These are phyloP conservation scores for Aurantiochytrium sp. DNA, from an alignment of 108 stramenopile species.

Conservation along the genomic window DNA sequence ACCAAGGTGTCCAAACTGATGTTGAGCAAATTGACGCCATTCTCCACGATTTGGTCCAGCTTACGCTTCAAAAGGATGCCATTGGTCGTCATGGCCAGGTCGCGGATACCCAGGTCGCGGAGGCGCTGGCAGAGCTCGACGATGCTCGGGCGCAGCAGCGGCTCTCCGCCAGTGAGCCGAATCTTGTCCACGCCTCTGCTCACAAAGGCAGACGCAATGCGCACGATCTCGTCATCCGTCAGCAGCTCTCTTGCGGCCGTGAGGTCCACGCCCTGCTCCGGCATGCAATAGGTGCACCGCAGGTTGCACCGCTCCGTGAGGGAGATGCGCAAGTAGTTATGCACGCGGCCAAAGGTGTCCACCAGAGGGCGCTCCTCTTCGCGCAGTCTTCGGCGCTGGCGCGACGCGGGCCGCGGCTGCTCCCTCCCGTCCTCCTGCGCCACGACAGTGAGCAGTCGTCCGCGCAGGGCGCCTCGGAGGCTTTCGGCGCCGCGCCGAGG, in stretches of 20 bases:
- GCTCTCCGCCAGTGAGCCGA: slow-evolving; percentile 90
- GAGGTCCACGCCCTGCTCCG: slow-evolving; percentile 77
- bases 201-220: slow-evolving; percentile 70
- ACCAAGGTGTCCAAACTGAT: slow-evolving; percentile 85
- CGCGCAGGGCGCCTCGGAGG: too few relatives aligned
- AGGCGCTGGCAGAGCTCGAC: background rate
- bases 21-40: slow-evolving; percentile 85
- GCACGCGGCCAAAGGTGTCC: slow-evolving; percentile 78
- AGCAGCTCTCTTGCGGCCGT: slow-evolving; percentile 64
- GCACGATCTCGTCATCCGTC: slow-evolving; percentile 72
- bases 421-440: too few relatives aligned
- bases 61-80: slow-evolving; percentile 72
- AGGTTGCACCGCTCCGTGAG: slow-evolving; percentile 94
- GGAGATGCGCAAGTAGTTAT: slow-evolving; percentile 90
- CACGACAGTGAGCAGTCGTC: too few relatives aligned
- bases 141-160: slow-evolving; percentile 66
- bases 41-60: slow-evolving; percentile 67
- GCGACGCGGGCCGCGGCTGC: too few relatives aligned
- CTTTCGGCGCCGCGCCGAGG: too few relatives aligned
- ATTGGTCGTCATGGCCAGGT: slow-evolving; percentile 91
- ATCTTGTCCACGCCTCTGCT: slow-evolving; percentile 62
- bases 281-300: slow-evolving; percentile 97
- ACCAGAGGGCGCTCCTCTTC: too few relatives aligned
- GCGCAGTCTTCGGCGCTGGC: too few relatives aligned
- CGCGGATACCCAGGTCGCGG: slow-evolving; percentile 52